Base-by-base conservation (phyloP, 2,329 filamentous ascomycete genomes). In the Exophiala viscosa region DNA sequence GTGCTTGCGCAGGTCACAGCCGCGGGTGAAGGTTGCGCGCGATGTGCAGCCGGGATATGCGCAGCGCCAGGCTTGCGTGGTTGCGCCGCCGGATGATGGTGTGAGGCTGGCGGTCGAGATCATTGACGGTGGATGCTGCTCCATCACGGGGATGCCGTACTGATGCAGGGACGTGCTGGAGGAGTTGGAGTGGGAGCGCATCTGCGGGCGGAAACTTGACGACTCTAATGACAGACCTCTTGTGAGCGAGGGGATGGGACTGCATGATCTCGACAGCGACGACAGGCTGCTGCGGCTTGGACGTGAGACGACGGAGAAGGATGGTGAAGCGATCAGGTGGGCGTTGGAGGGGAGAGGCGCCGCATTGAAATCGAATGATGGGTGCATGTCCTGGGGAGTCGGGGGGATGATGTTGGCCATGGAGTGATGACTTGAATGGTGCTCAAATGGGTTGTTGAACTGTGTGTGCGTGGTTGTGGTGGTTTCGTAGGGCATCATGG, bases 1-100 rank as follows among this genome's bases (percentile, higher is more conserved):
- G 63, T 84, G 81, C 62, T 84, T 84, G 23, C 81, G 73, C 14
- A 84, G 69, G 64, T 84, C 81, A 62, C 81, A 84, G 31, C 79
- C 80, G 40, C 81, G 73, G 6, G 75, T 77, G 65, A 84, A 84
- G 1, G 76, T 68, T 2, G 80, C 77, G 55, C 75, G 75, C 39
- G 80, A 83, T n/a, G 78, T 76, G 65, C 81, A 84, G 11, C 76
- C 78, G 1, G 78, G 79, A 61, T 80, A 80, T 3, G 76, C 76
- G 64, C 81, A 84, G 42, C 76, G 77, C 80, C 80, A 84, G 52
- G 73, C 77, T 49, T 56, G 55, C 39, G 48, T 51, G 40, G 13
- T 36, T 14, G 14, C 41, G 36, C 18, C 23, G n/a, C 13, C 45
- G 11, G 48, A 43, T 18, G 48, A 51, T 20, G 55, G 39, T 13